Percentiles rank a stretch among this genome's conserved stretches.
Evolutionary conservation across 176 grass and related monocot species (phyloP).

Genomic region (Metroxylon sagu): DNA sequence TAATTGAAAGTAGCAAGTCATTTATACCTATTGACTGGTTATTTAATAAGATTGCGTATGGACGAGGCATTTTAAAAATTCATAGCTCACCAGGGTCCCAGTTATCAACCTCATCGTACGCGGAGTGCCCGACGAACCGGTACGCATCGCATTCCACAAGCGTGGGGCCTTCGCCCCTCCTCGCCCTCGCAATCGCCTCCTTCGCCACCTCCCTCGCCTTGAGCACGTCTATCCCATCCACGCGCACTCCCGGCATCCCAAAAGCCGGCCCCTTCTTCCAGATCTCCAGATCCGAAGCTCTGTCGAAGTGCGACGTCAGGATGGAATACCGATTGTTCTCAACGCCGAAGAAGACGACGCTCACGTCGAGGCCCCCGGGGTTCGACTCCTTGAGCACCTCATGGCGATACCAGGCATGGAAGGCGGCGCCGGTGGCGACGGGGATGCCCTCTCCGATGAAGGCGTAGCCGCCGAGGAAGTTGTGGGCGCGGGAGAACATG

Average conservation of each 20-base stretch:
- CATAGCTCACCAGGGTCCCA: too few relatives aligned
- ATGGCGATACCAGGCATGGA: constrained; percentile 83
- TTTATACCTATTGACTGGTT: too few relatives aligned
- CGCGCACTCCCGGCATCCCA: constrained; percentile 84
- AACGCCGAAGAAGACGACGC: constrained; percentile 86
- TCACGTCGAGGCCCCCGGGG: constrained; percentile 81
- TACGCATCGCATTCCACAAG: constrained; percentile 89
- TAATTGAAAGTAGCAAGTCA: too few relatives aligned
- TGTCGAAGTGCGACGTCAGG: constrained; percentile 72
- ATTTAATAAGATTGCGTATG: too few relatives aligned
- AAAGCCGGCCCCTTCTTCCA: constrained; percentile 89
- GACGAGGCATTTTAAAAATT: too few relatives aligned
- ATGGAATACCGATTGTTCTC: constrained; percentile 97
- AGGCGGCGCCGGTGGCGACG: constrained; percentile 84
- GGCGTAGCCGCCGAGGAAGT: constrained; percentile 84
- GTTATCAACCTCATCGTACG: constrained; percentile 31
- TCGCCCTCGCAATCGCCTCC: constrained; percentile 82
- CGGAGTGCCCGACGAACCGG: constrained; percentile 77
- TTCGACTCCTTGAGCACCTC: constrained; percentile 86
- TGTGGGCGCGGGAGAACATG: constrained; percentile 88
- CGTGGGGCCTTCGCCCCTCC: constrained; percentile 92
- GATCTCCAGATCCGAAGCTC: constrained; percentile 86
- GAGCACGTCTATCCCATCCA: constrained; percentile 96
- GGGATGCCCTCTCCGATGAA: constrained; percentile 97
- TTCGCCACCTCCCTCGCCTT: constrained; percentile 88